A percentile compares a stretch with the other conserved stretches of the same genome.
phyloP scores from a whole-genome alignment of 2,329 filamentous ascomycete genomes.

The Biscogniauxia marginata region DNA sequence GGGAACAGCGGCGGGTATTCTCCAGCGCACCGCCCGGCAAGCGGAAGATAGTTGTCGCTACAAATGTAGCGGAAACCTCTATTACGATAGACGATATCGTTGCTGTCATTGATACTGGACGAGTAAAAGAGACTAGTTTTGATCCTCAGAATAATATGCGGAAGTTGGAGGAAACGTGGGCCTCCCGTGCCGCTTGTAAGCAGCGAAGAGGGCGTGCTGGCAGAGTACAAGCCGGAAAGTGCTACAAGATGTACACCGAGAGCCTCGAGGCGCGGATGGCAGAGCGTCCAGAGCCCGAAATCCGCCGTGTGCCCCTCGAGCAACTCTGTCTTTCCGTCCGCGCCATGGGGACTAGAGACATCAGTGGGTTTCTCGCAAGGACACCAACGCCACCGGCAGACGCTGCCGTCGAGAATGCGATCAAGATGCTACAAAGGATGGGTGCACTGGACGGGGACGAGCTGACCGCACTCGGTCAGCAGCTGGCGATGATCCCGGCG shows the following conservation, averaged over 20 bases:
- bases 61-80: constrained; percentile 96
- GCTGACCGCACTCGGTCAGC: constrained; percentile 86
- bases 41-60: constrained; percentile 90
- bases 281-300: constrained; percentile 88
- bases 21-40: constrained; percentile 71
- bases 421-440: constrained; percentile 77
- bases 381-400: constrained; percentile 88
- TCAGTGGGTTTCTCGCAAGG: constrained; percentile 75
- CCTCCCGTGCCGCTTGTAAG: constrained; percentile 89
- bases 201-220: constrained; percentile 91
- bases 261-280: constrained; percentile 85
- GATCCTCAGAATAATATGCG: constrained; percentile 92
- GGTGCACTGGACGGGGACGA: constrained; percentile 84
- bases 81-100: constrained; percentile 98
- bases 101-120: constrained; percentile 90
- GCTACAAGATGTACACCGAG: constrained; percentile 92
- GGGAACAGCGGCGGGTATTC: constrained; percentile 87
- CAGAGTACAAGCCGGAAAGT: constrained; percentile 84
- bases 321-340: constrained; percentile 93
- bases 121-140: constrained; percentile 95
- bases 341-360: constrained; percentile 87
- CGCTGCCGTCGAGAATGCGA: constrained; percentile 80
- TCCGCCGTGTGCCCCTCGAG: constrained; percentile 87
- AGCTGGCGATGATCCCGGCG: constrained; percentile 92
- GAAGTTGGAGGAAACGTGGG: constrained; percentile 92